phyloP scores from a whole-genome alignment of 495 filamentous ascomycete species.

The Talaromyces thailandensis region DNA sequence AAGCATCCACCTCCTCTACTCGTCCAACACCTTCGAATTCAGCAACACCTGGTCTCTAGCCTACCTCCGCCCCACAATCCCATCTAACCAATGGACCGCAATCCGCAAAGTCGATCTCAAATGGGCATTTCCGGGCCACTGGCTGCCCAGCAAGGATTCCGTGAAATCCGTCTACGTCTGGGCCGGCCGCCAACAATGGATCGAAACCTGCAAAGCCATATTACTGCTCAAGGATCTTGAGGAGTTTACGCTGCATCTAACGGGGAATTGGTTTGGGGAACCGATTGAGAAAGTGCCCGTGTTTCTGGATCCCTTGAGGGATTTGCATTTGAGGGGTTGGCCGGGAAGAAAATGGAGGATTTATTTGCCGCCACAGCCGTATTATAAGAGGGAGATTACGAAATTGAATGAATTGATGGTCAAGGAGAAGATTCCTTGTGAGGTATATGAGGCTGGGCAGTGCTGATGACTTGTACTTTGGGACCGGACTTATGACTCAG shows the following conservation, averaged over 20 bases:
- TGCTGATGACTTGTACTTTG: no score
- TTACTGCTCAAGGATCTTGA: constrained; percentile 17
- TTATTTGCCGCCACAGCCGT: constrained; percentile 27
- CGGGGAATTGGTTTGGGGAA: constrained; percentile 35
- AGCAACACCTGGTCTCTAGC: constrained; percentile 38
- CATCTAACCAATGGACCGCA: constrained; percentile 18
- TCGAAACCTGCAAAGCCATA: constrained; percentile 29
- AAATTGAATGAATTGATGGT: constrained; percentile 14
- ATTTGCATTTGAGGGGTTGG: constrained; percentile 12
- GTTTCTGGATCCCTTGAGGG: constrained; percentile 32
- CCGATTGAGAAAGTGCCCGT: constrained; percentile 30
- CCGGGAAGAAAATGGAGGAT: constrained; percentile 18
- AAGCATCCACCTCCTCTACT: constrained; percentile 31
- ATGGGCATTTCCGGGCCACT: constrained; percentile 39
- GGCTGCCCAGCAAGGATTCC: constrained; percentile 38
- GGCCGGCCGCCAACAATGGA: constrained; percentile 33
- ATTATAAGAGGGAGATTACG: constrained; percentile 26
- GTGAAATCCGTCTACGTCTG: constrained; percentile 35
- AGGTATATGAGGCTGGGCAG: constrained; percentile 5
- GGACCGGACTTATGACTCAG: no score
- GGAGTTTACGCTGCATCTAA: constrained; percentile 28
- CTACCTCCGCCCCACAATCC: constrained; percentile 33
- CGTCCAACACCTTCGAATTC: constrained; percentile 32
- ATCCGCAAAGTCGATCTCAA: constrained; percentile 32
- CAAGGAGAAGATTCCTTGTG: constrained; percentile 5